phyloP scores from a whole-genome alignment of 1,284 basidiomycete species.

The Leccinum pachyderme region DNA sequence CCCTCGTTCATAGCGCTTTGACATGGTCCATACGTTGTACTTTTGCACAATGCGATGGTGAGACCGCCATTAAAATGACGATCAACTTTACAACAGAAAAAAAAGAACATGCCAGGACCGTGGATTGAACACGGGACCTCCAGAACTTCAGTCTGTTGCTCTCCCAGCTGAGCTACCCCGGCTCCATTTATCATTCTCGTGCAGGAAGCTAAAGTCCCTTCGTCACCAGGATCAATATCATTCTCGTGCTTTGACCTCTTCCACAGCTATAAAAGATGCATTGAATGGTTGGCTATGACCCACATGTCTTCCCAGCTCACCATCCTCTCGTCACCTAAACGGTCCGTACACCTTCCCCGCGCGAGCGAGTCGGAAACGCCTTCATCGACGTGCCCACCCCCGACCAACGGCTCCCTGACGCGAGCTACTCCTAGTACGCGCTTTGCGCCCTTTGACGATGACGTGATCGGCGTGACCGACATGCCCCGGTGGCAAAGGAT shows the following conservation, averaged over 20 bases:
- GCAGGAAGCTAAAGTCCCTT: neutral
- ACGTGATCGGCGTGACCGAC: neutral
- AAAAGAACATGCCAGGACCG: too few species aligned
- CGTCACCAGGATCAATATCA: neutral
- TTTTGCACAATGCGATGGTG: too few species aligned
- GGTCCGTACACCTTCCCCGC: neutral
- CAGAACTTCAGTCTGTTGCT: conserved; percentile 65
- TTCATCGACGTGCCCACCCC: neutral
- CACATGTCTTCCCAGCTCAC: conserved; percentile 3
- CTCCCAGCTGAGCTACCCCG: conserved; percentile 38
- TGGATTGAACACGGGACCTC: too few species aligned
- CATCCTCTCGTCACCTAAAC: neutral
- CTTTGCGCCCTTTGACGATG: conserved; percentile 10
- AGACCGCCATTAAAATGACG: too few species aligned
- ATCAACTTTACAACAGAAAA: too few species aligned
- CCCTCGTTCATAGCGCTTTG: neutral
- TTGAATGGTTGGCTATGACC: neutral
- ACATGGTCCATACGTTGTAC: neutral
- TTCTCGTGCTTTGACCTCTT: conserved; percentile 1
- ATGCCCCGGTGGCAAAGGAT: conserved; percentile 12
- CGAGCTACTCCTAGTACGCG: neutral
- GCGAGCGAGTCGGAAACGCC: neutral
- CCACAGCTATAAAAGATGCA: conserved; percentile 9
- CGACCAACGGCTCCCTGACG: neutral
- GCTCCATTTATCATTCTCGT: neutral